Evolutionary conservation across 495 filamentous ascomycete genomes (phyloP), one percentile per base, ranked within the genome.

Genomic region (Xylaria cubensis): DNA sequence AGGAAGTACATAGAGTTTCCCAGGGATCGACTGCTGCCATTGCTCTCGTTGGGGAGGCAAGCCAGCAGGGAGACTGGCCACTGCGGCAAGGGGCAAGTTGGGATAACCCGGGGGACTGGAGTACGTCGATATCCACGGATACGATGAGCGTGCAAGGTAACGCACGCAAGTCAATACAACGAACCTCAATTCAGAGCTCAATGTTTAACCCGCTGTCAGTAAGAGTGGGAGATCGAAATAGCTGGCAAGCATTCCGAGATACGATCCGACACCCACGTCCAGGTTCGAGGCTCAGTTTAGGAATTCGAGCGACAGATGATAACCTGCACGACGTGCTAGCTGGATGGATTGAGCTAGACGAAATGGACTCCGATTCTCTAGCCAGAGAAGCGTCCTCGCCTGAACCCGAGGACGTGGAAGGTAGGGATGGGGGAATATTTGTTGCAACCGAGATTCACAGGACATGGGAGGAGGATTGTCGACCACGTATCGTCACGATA

Each of bases 401-500:
- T 17, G 67, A 61, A 36, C 55, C 32, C 64, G 67, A 69, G 7
- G 51, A 64, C 1, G 24, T 42, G 50, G 67, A 50, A 36, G 12
- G 56, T 6, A 61, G 53, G 41, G 53, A 55, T n/a, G 68, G n/a
- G 7, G 39, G 41, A 15, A 44, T 70, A 19, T 36, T 63, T 24
- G 29, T 70, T 19, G 68, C 68, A 13, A 70, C 42, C 2, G 41
- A 70, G 42, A 51, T 63, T 39, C 55, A 51, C 24, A 41, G 17
- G 17, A 29, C 2, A 10, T 62, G 26, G 42, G 46, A 70, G 10
- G 15, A 42, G 21, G 68, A 53, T 8, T 10, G 36, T 48, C 68
- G 68, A 24, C 56, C 58, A 53, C 56, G 59, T 46, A 51, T 70
- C 48, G 39, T 70, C 34, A 70, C 68, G 56, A 64, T 70, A 70